Evolutionary conservation across 2,329 filamentous ascomycete genomes (phyloP).

Genomic region (Colletotrichum liriopes): DNA sequence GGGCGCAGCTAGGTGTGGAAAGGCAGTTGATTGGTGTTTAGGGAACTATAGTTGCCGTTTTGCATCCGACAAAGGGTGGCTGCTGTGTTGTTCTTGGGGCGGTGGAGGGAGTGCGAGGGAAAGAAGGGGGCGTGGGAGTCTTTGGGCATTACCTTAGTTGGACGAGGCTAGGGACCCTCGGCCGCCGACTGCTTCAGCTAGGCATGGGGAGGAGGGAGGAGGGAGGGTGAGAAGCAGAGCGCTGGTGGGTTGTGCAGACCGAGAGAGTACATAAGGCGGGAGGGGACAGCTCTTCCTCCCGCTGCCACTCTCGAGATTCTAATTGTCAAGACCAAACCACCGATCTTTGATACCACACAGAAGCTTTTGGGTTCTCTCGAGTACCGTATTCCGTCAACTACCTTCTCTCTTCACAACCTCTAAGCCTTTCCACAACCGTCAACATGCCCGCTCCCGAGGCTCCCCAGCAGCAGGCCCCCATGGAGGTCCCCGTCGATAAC

Average conservation of each 20-base stretch:
- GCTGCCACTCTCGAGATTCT: not conserved
- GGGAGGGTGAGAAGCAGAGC: constrained; percentile 3
- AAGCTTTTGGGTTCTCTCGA: not conserved
- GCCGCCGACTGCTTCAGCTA: constrained; percentile 31
- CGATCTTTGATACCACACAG: not conserved
- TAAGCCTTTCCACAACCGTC: constrained; percentile 27
- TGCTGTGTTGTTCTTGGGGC: not conserved
- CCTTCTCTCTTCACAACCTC: not conserved
- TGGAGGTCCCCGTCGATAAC: constrained; percentile 55
- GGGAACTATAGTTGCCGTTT: constrained; percentile 14
- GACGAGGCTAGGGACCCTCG: constrained; percentile 30
- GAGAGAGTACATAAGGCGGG: constrained; percentile 35
- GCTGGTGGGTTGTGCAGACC: constrained; percentile 10
- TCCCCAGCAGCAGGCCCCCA: constrained; percentile 61
- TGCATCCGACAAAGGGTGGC: constrained; percentile 34
- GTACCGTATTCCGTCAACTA: not conserved
- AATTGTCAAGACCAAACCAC: constrained; percentile 5
- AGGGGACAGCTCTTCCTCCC: not conserved
- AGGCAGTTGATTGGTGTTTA: constrained; percentile 18
- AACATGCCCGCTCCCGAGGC: constrained; percentile 60
- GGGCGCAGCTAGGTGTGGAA: constrained; percentile 3
- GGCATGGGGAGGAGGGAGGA: constrained; percentile 3
- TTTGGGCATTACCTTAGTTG: not conserved
- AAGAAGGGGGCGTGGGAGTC: constrained; percentile 13
- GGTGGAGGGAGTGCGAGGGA: constrained; percentile 24